Evolutionary conservation across 345 rosid genomes (phyloP).

Genomic region (Psidium guajava): DNA sequence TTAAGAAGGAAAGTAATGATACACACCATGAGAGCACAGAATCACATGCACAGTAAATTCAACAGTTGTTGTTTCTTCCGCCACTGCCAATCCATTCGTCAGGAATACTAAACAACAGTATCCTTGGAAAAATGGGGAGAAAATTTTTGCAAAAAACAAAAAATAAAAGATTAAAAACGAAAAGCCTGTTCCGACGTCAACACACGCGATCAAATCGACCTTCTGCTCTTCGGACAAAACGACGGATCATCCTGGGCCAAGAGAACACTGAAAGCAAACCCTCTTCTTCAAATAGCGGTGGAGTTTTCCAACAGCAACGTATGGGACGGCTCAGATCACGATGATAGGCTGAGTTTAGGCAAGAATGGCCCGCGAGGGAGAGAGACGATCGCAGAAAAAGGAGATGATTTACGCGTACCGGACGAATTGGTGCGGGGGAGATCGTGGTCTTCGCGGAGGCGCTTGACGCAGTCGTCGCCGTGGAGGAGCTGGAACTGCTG

Average conservation of each 20-base stretch:
- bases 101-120: not conserved
- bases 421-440: constrained; percentile 30
- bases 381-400: not conserved
- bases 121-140: not conserved
- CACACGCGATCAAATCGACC: not conserved
- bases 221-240: not conserved
- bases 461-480: constrained; percentile 12
- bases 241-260: not conserved
- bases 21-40: not conserved
- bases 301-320: not conserved
- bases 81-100: not conserved
- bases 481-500: constrained; percentile 13
- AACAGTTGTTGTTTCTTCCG: not conserved
- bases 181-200: not conserved
- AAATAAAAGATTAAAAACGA: not conserved
- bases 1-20: not conserved
- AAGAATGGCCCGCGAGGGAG: not conserved
- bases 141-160: not conserved
- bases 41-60: not conserved
- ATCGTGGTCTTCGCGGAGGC: constrained; percentile 45
- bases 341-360: not conserved
- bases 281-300: not conserved
- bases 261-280: not conserved
- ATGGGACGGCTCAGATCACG: not conserved
- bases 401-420: constrained; percentile 27